Evolutionary conservation across 2,329 filamentous ascomycete species (phyloP).

Genomic region (Albifimbria verrucaria): DNA sequence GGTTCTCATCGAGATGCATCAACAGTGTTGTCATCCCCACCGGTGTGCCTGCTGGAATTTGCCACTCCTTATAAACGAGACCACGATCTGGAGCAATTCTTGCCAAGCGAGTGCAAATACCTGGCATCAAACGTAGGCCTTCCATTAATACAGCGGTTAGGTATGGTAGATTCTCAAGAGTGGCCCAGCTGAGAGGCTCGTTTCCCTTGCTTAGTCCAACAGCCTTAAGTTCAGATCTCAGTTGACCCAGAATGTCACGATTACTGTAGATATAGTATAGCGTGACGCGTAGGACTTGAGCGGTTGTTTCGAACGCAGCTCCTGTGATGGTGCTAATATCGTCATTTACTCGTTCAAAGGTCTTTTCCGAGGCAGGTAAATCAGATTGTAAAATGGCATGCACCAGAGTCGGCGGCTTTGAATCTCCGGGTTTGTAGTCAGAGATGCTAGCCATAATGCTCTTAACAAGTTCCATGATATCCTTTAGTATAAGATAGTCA

Average conservation of each 20-base stretch:
- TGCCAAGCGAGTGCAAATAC: slow-evolving; percentile 22
- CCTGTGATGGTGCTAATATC: slow-evolving; percentile 28
- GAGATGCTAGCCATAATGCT: neutral
- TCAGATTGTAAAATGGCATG: slow-evolving; percentile 20
- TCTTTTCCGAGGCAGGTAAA: slow-evolving; percentile 32
- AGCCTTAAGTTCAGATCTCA: slow-evolving; percentile 29
- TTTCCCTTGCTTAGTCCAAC: slow-evolving; percentile 12
- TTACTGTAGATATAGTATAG: slow-evolving; percentile 32
- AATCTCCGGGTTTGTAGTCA: neutral
- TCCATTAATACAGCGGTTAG: slow-evolving; percentile 35
- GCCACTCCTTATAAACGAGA: slow-evolving; percentile 22
- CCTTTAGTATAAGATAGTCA: neutral
- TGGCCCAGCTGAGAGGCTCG: slow-evolving; percentile 1
- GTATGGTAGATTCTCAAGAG: slow-evolving; percentile 31
- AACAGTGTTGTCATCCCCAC: slow-evolving; percentile 33
- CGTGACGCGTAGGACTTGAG: slow-evolving; percentile 26
- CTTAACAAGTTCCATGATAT: neutral
- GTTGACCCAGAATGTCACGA: slow-evolving; percentile 19
- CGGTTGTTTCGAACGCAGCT: slow-evolving; percentile 35
- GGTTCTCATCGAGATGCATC: slow-evolving; percentile 17
- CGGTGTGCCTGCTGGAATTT: slow-evolving; percentile 25
- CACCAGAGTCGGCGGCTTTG: slow-evolving; percentile 19
- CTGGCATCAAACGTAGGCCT: slow-evolving; percentile 36
- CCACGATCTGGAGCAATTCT: slow-evolving; percentile 21
- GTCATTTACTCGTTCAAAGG: slow-evolving; percentile 21